Base-by-base conservation (phyloP, 257 asterid genomes). In the Solanum chilense region DNA sequence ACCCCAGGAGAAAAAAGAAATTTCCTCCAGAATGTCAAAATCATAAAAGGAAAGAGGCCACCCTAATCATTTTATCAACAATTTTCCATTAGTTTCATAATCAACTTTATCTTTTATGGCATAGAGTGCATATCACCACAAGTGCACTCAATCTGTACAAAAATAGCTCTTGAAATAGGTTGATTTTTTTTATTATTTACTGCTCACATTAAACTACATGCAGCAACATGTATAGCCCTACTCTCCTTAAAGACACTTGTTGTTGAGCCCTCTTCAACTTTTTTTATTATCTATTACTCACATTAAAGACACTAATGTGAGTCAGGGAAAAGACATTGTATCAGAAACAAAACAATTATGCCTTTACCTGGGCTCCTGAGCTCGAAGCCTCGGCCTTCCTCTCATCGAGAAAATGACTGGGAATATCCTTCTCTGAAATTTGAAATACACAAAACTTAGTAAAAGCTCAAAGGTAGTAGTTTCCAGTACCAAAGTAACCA, bases 361-460 rank as follows among this genome's bases (percentile, higher is more conserved):
- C 92, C 91, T 25, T 78, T 91, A 96, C 99, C 88, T 91, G 98
- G 82, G 93, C 87, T 87, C 96, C 98, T 20, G 98, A 96, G 89
- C 92, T 90, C 11, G 98, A 95, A 89, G 98, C 97, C 90, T 96
- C 99, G 60, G 92, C 89, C 7, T n/a, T 64, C 89, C 91, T 93
- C 90, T 94, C 99, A 89, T 96, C 98, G 68, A 92, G 87, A 89
- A 93, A 94, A 84, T 69, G 92, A 44, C 97, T 86, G 31, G 99
- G 99, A 83, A 97, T 90, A 90, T 97, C 99, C 94, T 96, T 96
- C 90, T 97, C 99, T 97, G 94, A 33, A 90, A 90, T 88, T 69
- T 49, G 31, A 81, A 29, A 29, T 29, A 81, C 21, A 81, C 69
- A 49, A 11, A 74, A 81, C 27, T 81, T 49, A 29, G 29, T 29